Conservation (phyloP, 2,329 filamentous ascomycete genomes). For the Arthroderma sp. region DNA sequence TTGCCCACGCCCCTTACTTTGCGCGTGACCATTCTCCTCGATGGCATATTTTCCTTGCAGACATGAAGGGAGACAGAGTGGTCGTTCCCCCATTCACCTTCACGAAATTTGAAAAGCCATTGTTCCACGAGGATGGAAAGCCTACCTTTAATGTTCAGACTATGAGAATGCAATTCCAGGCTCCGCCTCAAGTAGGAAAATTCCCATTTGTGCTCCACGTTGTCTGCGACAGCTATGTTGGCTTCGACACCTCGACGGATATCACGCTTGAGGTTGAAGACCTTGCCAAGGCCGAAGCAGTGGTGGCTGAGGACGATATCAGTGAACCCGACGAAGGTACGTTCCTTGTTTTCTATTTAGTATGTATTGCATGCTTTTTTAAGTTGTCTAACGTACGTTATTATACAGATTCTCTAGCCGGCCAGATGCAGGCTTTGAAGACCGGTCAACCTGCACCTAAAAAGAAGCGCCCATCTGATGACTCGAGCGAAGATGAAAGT, state of each 20-base stretch:
- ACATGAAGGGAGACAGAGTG: constrained; percentile 89
- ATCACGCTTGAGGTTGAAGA: constrained; percentile 84
- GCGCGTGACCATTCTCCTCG: constrained; percentile 76
- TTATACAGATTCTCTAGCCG: constrained; percentile 64
- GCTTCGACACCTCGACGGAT: constrained; percentile 84
- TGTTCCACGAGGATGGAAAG: constrained; percentile 65
- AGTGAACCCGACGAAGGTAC: constrained; percentile 95
- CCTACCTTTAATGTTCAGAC: constrained; percentile 94
- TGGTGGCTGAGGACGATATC: constrained; percentile 83
- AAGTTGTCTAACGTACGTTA: constrained; percentile 17
- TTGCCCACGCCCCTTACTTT: constrained; percentile 85
- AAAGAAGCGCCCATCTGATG: constrained; percentile 42
- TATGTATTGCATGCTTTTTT: not conserved
- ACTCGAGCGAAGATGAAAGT: constrained; percentile 52
- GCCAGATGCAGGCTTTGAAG: constrained; percentile 81
- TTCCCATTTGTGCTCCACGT: constrained; percentile 93
- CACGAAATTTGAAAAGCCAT: constrained; percentile 75
- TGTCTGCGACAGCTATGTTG: constrained; percentile 87
- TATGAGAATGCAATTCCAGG: constrained; percentile 91
- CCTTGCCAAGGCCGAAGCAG: constrained; percentile 65
- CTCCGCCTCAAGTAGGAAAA: constrained; percentile 78
- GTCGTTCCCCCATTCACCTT: constrained; percentile 96
- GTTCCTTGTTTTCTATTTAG: constrained; percentile 20
- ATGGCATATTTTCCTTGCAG: constrained; percentile 91
- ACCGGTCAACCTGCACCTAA: constrained; percentile 43